Evolutionary conservation across 2,329 filamentous ascomycete genomes (phyloP).

Genomic region (Apiospora pterosperma): DNA sequence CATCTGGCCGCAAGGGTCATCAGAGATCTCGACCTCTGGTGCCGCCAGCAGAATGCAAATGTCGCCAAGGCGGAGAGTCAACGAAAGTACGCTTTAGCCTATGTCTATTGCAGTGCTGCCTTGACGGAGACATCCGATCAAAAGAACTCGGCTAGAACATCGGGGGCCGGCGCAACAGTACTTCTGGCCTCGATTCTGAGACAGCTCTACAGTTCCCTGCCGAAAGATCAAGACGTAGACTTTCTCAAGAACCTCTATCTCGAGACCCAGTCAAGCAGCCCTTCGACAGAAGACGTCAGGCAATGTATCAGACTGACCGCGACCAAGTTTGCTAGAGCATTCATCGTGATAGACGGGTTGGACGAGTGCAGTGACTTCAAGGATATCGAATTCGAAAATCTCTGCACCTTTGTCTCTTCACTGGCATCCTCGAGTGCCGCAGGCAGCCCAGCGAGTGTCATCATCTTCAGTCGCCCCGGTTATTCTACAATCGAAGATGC

Average conservation of each 20-base stretch:
- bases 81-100: not conserved
- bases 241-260: not conserved
- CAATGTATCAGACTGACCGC: not conserved
- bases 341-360: not conserved
- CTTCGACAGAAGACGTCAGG: not conserved
- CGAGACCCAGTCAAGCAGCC: not conserved
- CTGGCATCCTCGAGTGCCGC: not conserved
- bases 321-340: not conserved
- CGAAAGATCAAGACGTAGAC: not conserved
- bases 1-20: not conserved
- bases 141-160: not conserved
- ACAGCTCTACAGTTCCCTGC: not conserved
- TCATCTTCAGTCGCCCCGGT: not conserved
- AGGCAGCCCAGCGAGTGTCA: not conserved
- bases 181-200: not conserved
- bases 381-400: not conserved
- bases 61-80: not conserved
- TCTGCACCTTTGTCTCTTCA: not conserved
- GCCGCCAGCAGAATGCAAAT: not conserved
- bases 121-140: not conserved
- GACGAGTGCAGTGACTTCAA: not conserved
- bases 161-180: no score
- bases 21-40: not conserved
- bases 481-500: not conserved
- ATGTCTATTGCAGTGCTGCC: not conserved